phyloP scores from a whole-genome alignment of 345 rosid genomes.

The Populus nigra region DNA sequence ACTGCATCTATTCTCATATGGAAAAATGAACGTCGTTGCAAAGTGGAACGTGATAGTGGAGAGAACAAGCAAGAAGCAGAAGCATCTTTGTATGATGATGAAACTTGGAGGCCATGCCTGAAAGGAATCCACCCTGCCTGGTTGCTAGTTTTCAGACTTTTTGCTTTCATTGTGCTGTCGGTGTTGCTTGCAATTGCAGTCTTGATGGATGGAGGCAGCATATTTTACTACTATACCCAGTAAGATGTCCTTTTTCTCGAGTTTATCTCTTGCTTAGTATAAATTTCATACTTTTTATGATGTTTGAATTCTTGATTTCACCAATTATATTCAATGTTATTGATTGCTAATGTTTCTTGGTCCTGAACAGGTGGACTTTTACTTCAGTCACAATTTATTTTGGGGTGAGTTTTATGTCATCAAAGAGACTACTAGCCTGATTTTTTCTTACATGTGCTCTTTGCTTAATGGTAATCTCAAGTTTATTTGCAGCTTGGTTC shows the following conservation, averaged over 20 bases:
- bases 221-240: conserved; percentile 95
- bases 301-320: not conserved
- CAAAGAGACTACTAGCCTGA: not conserved
- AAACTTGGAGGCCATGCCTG: conserved; percentile 83
- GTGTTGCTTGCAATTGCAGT: conserved; percentile 44
- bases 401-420: conserved; percentile 52
- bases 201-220: conserved; percentile 62
- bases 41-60: conserved; percentile 5
- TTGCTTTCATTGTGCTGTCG: conserved; percentile 65
- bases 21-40: conserved; percentile 51
- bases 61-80: conserved; percentile 43
- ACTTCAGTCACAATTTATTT: conserved; percentile 69
- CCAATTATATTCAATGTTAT: not conserved
- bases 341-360: conserved; percentile 15
- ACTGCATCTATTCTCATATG: conserved; percentile 52
- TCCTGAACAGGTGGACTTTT: conserved; percentile 82
- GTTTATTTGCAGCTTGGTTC: conserved; percentile 62
- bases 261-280: not conserved
- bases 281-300: not conserved
- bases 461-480: not conserved
- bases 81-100: conserved; percentile 57
- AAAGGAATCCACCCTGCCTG: conserved; percentile 87
- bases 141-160: conserved; percentile 71
- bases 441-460: not conserved
- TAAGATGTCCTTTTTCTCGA: conserved; percentile 37